Percentiles rank a stretch among this genome's conserved stretches.
phyloP scores from a whole-genome alignment of 805 yeast genomes.

The Torulaspora quercuum region DNA sequence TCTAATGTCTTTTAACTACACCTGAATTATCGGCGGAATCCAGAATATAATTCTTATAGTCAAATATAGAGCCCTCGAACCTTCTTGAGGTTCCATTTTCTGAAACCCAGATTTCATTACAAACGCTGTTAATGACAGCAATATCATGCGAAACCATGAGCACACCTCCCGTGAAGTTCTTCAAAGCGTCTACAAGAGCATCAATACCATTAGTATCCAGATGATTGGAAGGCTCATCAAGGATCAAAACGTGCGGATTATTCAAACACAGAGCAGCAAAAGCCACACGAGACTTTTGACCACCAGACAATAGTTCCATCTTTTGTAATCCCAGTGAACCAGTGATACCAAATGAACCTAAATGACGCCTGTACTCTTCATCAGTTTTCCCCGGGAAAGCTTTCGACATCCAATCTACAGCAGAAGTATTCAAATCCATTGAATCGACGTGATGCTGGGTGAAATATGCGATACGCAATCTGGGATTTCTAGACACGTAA shows the following conservation, averaged over 20 bases:
- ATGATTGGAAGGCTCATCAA: slow-evolving; percentile 98
- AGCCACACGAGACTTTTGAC: slow-evolving; percentile 97
- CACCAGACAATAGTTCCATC: slow-evolving; percentile 88
- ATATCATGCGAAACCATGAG: slow-evolving; percentile 98
- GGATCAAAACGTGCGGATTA: slow-evolving; percentile 84
- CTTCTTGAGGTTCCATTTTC: slow-evolving; percentile 77
- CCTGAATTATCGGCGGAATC: slow-evolving; percentile 76
- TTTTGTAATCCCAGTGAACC: slow-evolving; percentile 91
- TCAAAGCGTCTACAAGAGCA: slow-evolving; percentile 87
- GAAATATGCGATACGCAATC: slow-evolving; percentile 91
- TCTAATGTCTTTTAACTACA: slow-evolving; percentile 80
- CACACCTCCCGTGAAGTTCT: slow-evolving; percentile 88
- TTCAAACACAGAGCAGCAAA: slow-evolving; percentile 90
- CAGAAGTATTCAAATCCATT: slow-evolving; percentile 82
- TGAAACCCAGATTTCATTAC: slow-evolving; percentile 94
- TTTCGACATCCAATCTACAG: slow-evolving; percentile 91
- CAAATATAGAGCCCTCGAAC: slow-evolving; percentile 79
- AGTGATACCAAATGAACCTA: slow-evolving; percentile 96
- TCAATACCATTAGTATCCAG: slow-evolving; percentile 97
- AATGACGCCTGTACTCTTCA: slow-evolving; percentile 93
- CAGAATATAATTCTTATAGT: slow-evolving; percentile 84
- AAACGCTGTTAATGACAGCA: slow-evolving; percentile 78
- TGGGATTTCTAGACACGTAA: slow-evolving; percentile 70
- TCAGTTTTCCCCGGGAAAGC: slow-evolving; percentile 90
- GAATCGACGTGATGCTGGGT: slow-evolving; percentile 98